Conservation (phyloP, 2,329 filamentous ascomycete genomes). For the Cladosporium cucumerinum region DNA sequence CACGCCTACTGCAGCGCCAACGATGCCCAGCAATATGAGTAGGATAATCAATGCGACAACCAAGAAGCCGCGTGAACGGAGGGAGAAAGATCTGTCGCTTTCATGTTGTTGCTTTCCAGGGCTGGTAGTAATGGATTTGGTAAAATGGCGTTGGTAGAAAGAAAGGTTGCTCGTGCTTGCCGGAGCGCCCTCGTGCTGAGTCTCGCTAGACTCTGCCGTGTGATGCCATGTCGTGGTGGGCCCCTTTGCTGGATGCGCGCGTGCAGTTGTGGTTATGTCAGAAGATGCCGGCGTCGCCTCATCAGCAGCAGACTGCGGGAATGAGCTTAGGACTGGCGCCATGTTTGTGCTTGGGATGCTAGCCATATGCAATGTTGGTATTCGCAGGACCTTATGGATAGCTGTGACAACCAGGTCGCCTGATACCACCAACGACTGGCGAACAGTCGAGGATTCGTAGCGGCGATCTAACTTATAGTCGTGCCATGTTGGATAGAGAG, state of each 20-base stretch:
- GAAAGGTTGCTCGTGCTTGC: constrained; percentile 16
- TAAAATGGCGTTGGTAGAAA: constrained; percentile 29
- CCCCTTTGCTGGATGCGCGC: neutral
- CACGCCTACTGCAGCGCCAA: constrained; percentile 26
- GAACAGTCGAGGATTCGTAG: neutral
- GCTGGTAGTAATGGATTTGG: constrained; percentile 18
- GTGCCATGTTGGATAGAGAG: neutral
- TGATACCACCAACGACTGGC: neutral
- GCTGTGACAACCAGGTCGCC: neutral
- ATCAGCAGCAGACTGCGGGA: neutral
- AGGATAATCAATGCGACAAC: constrained; percentile 18
- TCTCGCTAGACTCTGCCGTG: neutral
- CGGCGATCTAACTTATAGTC: neutral
- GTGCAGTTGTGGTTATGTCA: neutral
- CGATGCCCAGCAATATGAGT: constrained; percentile 24
- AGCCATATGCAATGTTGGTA: neutral
- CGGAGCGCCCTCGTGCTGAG: neutral
- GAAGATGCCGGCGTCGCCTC: neutral
- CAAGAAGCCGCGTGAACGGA: constrained; percentile 27
- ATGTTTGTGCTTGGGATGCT: neutral
- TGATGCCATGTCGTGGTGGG: constrained; percentile 1
- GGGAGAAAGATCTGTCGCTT: constrained; percentile 24
- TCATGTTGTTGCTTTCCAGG: constrained; percentile 19
- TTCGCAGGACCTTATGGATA: neutral
- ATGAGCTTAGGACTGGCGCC: neutral